phyloP scores from a whole-genome alignment of 2,329 filamentous ascomycete species.

The Dendryphion nanum region DNA sequence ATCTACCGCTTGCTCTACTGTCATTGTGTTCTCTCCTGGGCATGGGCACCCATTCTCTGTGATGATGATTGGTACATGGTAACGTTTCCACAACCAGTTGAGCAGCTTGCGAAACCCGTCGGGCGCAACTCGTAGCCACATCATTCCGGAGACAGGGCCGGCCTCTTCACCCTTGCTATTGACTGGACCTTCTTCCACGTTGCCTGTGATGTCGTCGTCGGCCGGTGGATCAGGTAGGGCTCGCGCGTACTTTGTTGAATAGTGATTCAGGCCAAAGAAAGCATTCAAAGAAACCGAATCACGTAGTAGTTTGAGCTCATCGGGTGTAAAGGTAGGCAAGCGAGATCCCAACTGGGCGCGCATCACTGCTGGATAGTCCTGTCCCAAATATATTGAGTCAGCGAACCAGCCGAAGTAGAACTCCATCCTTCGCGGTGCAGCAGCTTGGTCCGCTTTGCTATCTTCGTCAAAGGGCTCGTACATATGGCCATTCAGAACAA shows the following conservation, averaged over 20 bases:
- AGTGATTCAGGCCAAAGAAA: slow-evolving; percentile 47
- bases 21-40: too few relatives aligned
- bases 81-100: slow-evolving; percentile 43
- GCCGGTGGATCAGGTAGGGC: slow-evolving; percentile 36
- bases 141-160: not conserved
- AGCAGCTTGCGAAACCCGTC: not conserved
- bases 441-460: not conserved
- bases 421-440: slow-evolving; percentile 31
- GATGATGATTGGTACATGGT: slow-evolving; percentile 43
- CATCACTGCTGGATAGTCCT: slow-evolving; percentile 36
- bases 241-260: slow-evolving; percentile 41
- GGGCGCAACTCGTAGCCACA: not conserved
- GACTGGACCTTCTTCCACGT: slow-evolving; percentile 40
- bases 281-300: slow-evolving; percentile 30
- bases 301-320: slow-evolving; percentile 10
- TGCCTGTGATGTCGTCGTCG: slow-evolving; percentile 43
- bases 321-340: not conserved
- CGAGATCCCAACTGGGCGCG: not conserved
- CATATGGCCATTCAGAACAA: slow-evolving; percentile 45
- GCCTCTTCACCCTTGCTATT: slow-evolving; percentile 2
- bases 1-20: not conserved
- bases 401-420: slow-evolving; percentile 47
- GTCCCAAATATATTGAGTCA: slow-evolving; percentile 22
- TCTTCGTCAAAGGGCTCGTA: slow-evolving; percentile 40
- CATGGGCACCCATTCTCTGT: slow-evolving; percentile 44